A percentile compares a stretch with the other conserved stretches of the same genome.
These are phyloP conservation scores for Dothistroma septosporum DNA, from an alignment of 2,329 filamentous ascomycete species.

Conservation along the genomic window DNA sequence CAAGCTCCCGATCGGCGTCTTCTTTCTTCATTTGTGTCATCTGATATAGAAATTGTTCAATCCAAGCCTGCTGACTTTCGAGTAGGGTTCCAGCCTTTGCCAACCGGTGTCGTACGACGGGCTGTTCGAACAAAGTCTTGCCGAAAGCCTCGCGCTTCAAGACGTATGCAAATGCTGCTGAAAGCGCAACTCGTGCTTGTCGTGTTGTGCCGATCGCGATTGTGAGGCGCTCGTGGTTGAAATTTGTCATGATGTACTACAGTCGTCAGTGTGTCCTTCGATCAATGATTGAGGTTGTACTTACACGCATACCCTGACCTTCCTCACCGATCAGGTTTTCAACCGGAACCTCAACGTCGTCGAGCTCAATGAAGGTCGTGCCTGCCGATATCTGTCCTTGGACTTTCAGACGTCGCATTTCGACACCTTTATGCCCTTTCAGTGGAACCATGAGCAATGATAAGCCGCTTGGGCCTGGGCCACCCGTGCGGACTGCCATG, in stretches of 20 bases:
- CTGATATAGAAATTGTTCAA: slow-evolving; percentile 67
- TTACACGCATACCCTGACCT: slow-evolving; percentile 67
- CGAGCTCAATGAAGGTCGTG: slow-evolving; percentile 71
- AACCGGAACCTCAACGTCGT: slow-evolving; percentile 68
- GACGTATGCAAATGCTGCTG: slow-evolving; percentile 58
- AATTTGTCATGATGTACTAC: slow-evolving; percentile 44
- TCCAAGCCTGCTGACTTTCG: slow-evolving; percentile 68
- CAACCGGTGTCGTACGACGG: slow-evolving; percentile 68
- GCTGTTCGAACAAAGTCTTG: slow-evolving; percentile 67
- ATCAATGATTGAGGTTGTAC: slow-evolving; percentile 54
- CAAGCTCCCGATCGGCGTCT: slow-evolving; percentile 60
- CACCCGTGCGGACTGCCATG: slow-evolving; percentile 72
- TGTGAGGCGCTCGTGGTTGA: slow-evolving; percentile 70
- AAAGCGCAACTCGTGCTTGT: slow-evolving; percentile 57
- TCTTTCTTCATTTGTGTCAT: slow-evolving; percentile 59
- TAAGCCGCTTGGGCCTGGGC: slow-evolving; percentile 58
- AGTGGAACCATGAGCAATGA: slow-evolving; percentile 67
- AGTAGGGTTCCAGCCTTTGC: slow-evolving; percentile 65
- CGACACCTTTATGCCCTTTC: slow-evolving; percentile 63
- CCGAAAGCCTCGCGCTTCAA: slow-evolving; percentile 65
- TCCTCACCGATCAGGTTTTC: slow-evolving; percentile 67
- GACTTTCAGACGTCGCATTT: slow-evolving; percentile 64
- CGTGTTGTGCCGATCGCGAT: slow-evolving; percentile 63
- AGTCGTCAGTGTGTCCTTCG: slow-evolving; percentile 61
- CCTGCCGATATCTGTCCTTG: slow-evolving; percentile 61